phyloP scores from a whole-genome alignment of 2,329 filamentous ascomycete species.

The Hymenoscyphus fraxineus region DNA sequence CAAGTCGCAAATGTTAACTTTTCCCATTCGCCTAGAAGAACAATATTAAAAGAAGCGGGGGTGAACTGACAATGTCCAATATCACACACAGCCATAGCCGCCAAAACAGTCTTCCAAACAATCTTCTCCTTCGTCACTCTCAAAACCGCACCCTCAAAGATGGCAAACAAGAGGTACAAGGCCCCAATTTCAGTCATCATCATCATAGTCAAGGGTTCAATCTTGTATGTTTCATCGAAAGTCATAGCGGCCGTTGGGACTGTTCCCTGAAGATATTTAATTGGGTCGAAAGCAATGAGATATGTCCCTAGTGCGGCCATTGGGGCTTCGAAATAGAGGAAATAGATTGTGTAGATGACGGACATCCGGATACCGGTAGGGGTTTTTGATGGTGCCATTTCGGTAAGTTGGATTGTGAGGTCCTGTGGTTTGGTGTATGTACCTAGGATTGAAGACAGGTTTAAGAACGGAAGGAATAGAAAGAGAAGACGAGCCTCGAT shows the following conservation, averaged over 20 bases:
- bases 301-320: conserved; percentile 25
- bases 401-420: background rate
- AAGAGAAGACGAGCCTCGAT: background rate
- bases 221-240: conserved; percentile 2
- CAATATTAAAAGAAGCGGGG: background rate
- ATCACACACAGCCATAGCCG: conserved; percentile 30
- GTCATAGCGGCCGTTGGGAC: conserved; percentile 22
- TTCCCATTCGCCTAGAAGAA: background rate
- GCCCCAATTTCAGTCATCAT: conserved; percentile 33
- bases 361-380: conserved; percentile 13
- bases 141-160: conserved; percentile 33
- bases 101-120: conserved; percentile 31
- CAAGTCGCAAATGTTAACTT: background rate
- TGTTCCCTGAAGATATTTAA: conserved; percentile 23
- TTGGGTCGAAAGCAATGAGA: conserved; percentile 22
- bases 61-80: conserved; percentile 26
- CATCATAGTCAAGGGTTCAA: conserved; percentile 23
- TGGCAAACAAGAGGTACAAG: conserved; percentile 33
- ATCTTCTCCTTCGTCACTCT: conserved; percentile 29
- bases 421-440: background rate
- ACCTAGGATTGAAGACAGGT: background rate
- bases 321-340: conserved; percentile 30
- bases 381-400: conserved; percentile 2
- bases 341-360: conserved; percentile 27
- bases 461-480: background rate